Base-by-base conservation (phyloP, 768 basidiomycete genomes). In the Mycena maculata region DNA sequence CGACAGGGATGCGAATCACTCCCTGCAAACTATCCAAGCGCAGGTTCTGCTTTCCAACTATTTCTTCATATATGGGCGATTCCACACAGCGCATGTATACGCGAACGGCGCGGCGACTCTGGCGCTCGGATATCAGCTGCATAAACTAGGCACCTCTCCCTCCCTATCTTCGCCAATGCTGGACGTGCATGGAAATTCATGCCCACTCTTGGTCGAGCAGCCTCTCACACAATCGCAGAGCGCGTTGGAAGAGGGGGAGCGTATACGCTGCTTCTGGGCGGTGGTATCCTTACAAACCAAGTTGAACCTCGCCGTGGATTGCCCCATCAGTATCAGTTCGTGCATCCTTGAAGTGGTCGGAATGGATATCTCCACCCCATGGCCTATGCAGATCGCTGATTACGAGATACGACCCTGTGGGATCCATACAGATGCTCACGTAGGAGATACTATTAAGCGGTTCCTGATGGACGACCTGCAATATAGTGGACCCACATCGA, bases 41-140 rank as follows among this genome's bases (percentile, higher is more conserved):
- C 65, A 66, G 45, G 25, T 66, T 18, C 58, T 66, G 12, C 65
- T 66, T 8, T 30, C 58, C 18, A 31, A 48, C 31, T 66, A 66
- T 33, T 55, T 66, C 36, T 13, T 66, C 22, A 1, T 54, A 10
- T 44, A 54, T 3, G 30, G 22, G 3, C 42, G 27, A 7, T 20
- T 60, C 28, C 49, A 55, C 28, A 16, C 44, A 23, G 65, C 65
- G 2, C 57, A 55, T 33, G 1, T 60, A 5, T 59, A 66, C 15
- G 58, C 58, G 20, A 55, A 47, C 28, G 31, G 20, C 42, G 65
- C 58, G 36, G 52, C 57, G 44, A 60, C 59, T 3, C 42, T 66
- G 10, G 58, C 31, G 6, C 36, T 59, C 38, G 48, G 47, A 4
- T 65, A 58, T 30, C 41, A 48, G 7, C 48, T 65, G 18, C 64